Conservation (phyloP, 495 filamentous ascomycete species). For the Bathelium albidoporum region DNA sequence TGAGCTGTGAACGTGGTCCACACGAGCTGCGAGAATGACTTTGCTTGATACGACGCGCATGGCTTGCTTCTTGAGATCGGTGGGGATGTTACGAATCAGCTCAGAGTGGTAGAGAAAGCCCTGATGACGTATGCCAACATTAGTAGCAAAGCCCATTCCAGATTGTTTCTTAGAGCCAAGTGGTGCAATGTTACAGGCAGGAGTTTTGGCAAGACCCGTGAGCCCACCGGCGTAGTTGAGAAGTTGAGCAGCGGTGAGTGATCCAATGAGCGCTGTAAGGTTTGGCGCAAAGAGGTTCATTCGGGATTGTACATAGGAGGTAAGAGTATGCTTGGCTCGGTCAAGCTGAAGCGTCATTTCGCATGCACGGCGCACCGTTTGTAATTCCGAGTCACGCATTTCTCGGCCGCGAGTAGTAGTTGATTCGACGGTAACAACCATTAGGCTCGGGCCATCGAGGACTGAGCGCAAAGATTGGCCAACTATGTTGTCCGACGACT, state of each 20-base stretch:
- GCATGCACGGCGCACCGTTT: slow-evolving; percentile 66
- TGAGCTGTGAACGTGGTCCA: slow-evolving; percentile 75
- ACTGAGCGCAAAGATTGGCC: slow-evolving; percentile 64
- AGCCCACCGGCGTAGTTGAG: slow-evolving; percentile 89
- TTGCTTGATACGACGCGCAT: slow-evolving; percentile 94
- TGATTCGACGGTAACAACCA: slow-evolving; percentile 94
- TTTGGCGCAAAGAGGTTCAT: slow-evolving; percentile 97
- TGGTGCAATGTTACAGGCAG: slow-evolving; percentile 82
- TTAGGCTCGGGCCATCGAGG: slow-evolving; percentile 77
- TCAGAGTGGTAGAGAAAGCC: slow-evolving; percentile 89
- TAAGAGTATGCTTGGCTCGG: slow-evolving; percentile 74
- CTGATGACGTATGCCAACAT: slow-evolving; percentile 82
- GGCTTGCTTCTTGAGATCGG: slow-evolving; percentile 82
- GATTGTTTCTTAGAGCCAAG: slow-evolving; percentile 85
- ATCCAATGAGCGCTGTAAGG: slow-evolving; percentile 82
- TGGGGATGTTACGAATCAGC: slow-evolving; percentile 71
- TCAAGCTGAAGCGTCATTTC: slow-evolving; percentile 81
- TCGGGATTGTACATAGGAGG: slow-evolving; percentile 91
- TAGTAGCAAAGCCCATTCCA: slow-evolving; percentile 81
- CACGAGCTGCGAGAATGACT: slow-evolving; percentile 78
- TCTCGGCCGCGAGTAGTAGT: slow-evolving; percentile 74
- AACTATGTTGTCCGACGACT: slow-evolving; percentile 62
- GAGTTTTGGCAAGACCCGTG: slow-evolving; percentile 78
- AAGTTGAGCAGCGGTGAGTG: slow-evolving; percentile 90
- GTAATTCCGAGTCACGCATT: slow-evolving; percentile 64